A percentile compares a stretch with the other conserved stretches of the same genome.
These are phyloP conservation scores for Fusarium sp. DNA, from an alignment of 2,329 filamentous ascomycete genomes.

Conservation along the genomic window DNA sequence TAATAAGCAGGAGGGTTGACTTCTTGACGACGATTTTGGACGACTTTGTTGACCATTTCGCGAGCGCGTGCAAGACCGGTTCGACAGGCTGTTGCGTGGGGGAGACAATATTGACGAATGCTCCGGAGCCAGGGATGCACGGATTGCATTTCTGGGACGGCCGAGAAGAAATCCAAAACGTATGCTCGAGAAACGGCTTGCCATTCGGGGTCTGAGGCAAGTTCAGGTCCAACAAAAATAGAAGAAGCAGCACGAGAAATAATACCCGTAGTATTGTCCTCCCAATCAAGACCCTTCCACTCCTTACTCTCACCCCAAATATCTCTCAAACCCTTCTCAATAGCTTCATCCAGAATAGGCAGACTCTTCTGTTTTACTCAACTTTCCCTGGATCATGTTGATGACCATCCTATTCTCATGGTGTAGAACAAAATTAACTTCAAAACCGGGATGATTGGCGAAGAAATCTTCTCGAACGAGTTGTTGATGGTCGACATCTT, in stretches of 20 bases:
- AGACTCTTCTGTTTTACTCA: background rate
- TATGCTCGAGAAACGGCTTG: background rate
- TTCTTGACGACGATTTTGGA: background rate
- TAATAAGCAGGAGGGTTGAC: fast-evolving
- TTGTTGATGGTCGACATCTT: background rate
- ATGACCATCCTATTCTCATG: background rate
- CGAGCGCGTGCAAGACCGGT: background rate
- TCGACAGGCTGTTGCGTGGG: background rate
- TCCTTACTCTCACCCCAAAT: background rate
- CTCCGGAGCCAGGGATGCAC: background rate
- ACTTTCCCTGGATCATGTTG: background rate
- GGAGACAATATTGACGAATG: background rate
- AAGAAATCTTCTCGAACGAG: background rate
- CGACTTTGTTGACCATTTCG: background rate
- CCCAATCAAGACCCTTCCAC: background rate
- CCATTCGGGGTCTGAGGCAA: background rate
- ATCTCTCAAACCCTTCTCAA: fast-evolving
- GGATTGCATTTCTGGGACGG: background rate
- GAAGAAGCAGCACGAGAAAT: background rate
- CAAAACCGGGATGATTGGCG: background rate
- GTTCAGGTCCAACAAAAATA: background rate
- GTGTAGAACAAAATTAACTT: background rate
- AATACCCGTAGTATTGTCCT: background rate
- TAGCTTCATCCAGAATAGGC: background rate
- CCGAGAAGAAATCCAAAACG: background rate